phyloP scores from a whole-genome alignment of 495 filamentous ascomycete species.

The Hypoxylon rickii region DNA sequence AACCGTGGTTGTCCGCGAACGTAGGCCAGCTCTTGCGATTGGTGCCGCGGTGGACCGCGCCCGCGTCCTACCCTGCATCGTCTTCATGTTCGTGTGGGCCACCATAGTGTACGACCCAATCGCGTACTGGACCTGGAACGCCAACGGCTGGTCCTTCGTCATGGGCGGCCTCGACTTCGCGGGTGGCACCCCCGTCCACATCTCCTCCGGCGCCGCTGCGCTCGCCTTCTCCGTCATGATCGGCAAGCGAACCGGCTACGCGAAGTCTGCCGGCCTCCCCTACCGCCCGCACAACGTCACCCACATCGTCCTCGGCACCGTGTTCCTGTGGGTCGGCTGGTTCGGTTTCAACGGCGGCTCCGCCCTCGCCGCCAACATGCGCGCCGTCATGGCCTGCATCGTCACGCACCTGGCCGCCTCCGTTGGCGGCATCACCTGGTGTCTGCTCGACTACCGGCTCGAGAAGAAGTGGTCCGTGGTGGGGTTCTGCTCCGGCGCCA shows the following conservation, averaged over 20 bases:
- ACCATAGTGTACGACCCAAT: slow-evolving; percentile 85
- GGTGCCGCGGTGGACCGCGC: slow-evolving; percentile 83
- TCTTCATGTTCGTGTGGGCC: slow-evolving; percentile 88
- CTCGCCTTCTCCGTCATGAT: slow-evolving; percentile 85
- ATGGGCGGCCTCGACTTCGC: slow-evolving; percentile 84
- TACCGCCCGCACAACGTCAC: slow-evolving; percentile 98
- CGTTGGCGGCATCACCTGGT: slow-evolving; percentile 87
- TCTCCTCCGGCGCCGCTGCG: slow-evolving; percentile 77
- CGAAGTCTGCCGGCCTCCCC: slow-evolving; percentile 71
- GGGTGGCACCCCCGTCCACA: slow-evolving; percentile 86
- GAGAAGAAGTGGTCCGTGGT: slow-evolving; percentile 99
- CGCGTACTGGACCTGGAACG: slow-evolving; percentile 92
- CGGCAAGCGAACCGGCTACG: slow-evolving; percentile 79
- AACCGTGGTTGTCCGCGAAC: slow-evolving; percentile 4
- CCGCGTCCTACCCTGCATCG: slow-evolving; percentile 77
- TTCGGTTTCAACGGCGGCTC: slow-evolving; percentile 98
- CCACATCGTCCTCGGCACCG: slow-evolving; percentile 91
- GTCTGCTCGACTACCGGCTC: slow-evolving; percentile 89
- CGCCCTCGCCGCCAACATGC: slow-evolving; percentile 93
- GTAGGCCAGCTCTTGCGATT: slow-evolving; percentile 74
- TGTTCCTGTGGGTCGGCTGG: slow-evolving; percentile 98
- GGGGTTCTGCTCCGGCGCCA: slow-evolving; percentile 95
- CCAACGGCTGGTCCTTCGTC: slow-evolving; percentile 73
- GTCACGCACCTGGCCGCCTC: slow-evolving; percentile 92
- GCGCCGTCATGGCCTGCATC: slow-evolving; percentile 96